Evolutionary conservation across 495 filamentous ascomycete species (phyloP).

Genomic region (Aspergillus coremiiformis): DNA sequence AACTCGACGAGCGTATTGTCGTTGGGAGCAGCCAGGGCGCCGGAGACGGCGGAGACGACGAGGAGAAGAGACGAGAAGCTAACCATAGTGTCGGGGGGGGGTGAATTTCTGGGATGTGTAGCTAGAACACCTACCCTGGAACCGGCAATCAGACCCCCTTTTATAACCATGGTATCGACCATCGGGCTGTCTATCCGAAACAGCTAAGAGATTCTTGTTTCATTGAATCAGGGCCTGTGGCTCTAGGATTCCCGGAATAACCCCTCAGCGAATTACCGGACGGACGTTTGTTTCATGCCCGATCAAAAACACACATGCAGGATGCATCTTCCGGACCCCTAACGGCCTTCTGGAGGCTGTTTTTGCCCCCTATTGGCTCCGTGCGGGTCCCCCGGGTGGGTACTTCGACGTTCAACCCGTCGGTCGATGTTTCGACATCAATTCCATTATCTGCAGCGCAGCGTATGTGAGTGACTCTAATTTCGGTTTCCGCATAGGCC

Average conservation of each 20-base stretch:
- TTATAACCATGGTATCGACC: background rate
- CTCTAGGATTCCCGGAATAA: background rate
- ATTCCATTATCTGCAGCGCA: background rate
- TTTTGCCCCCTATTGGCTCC: background rate
- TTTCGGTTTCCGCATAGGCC: background rate
- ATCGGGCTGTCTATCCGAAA: background rate
- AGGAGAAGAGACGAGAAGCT: constrained; percentile 36
- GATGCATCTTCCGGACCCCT: too few relatives aligned
- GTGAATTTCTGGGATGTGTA: too few relatives aligned
- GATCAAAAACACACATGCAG: background rate
- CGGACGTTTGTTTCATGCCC: background rate
- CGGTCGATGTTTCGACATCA: background rate
- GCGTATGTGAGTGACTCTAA: background rate
- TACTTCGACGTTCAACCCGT: background rate
- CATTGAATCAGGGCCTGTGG: background rate
- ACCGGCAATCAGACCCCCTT: background rate
- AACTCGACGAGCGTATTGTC: constrained; percentile 16
- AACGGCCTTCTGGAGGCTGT: too few relatives aligned
- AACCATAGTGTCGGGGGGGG: constrained; percentile 30
- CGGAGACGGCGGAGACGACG: constrained; percentile 25
- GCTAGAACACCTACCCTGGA: too few relatives aligned
- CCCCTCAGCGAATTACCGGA: background rate
- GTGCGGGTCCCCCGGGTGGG: background rate
- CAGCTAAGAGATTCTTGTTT: background rate
- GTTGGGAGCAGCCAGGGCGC: constrained; percentile 36